A percentile compares a stretch with the other conserved stretches of the same genome.
phyloP scores from a whole-genome alignment of 306 rosid genomes.

The Castanopsis chinensis region DNA sequence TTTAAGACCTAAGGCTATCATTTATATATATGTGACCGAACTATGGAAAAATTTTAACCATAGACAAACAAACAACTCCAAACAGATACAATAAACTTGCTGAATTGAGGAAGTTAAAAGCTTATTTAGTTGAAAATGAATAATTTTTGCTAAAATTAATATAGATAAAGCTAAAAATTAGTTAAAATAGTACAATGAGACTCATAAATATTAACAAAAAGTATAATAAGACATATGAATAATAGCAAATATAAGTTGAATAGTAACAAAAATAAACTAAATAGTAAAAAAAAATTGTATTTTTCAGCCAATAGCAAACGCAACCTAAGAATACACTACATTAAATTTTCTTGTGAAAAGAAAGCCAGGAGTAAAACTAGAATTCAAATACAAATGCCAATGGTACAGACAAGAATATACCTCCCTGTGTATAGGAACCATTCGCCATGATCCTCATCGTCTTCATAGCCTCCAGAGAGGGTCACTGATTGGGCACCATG shows the following conservation, averaged over 20 bases:
- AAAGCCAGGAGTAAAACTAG: neutral
- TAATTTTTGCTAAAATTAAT: accelerated
- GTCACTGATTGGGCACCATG: constrained; percentile 74
- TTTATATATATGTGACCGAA: neutral
- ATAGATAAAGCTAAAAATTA: accelerated
- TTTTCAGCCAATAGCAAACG: accelerated
- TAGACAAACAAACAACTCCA: neutral
- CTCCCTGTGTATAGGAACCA: constrained; percentile 92
- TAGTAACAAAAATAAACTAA: no score
- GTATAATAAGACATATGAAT: accelerated
- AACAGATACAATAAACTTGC: neutral
- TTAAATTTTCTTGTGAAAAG: neutral
- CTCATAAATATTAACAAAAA: no score
- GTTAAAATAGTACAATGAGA: accelerated
- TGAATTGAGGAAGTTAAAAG: neutral
- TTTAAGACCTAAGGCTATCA: neutral
- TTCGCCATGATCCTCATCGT: constrained; percentile 86
- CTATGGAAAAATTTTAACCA: neutral
- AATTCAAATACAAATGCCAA: neutral
- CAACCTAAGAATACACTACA: neutral
- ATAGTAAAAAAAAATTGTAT: accelerated
- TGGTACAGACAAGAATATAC: constrained; percentile 17
- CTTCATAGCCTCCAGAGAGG: constrained; percentile 66
- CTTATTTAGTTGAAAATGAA: accelerated
- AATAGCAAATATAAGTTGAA: accelerated